These are phyloP conservation scores for Verticillium dahliae DNA, from an alignment of 2,329 filamentous ascomycete genomes.

Conservation along the genomic window DNA sequence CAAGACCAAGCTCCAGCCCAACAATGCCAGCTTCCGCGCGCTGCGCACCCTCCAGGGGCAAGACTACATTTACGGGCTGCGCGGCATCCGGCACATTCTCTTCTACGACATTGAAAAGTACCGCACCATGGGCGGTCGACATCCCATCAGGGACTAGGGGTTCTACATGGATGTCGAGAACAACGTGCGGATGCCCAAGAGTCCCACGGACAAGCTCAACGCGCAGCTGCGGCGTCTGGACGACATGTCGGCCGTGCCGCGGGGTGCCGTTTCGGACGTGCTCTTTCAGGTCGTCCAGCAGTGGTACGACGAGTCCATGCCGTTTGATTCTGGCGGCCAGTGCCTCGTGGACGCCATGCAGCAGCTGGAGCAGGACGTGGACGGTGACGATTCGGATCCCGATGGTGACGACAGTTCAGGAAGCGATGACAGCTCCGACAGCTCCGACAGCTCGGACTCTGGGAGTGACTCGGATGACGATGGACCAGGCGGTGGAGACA, in stretches of 20 bases:
- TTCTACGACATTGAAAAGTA: constrained; percentile 31
- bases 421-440: neutral
- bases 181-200: constrained; percentile 16
- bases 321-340: neutral
- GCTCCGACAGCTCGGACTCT: neutral
- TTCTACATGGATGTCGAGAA: constrained; percentile 24
- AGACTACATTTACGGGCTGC: constrained; percentile 35
- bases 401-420: too few species aligned
- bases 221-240: constrained; percentile 18
- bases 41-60: constrained; percentile 36
- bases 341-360: neutral
- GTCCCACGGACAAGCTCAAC: neutral
- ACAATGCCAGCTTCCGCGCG: constrained; percentile 26
- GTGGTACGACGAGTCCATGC: constrained; percentile 15
- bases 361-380: neutral
- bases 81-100: constrained; percentile 31
- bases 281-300: constrained; percentile 11
- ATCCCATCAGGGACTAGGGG: constrained; percentile 21
- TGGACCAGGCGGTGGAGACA: neutral
- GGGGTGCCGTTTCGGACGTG: constrained; percentile 10
- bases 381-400: too few species aligned
- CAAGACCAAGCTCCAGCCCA: constrained; percentile 30
- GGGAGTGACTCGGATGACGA: neutral
- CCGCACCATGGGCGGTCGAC: neutral
- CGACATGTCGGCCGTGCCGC: constrained; percentile 7